These are phyloP conservation scores for Phytophthora multivora DNA, from an alignment of 352 stramenopile species.

Conservation along the genomic window DNA sequence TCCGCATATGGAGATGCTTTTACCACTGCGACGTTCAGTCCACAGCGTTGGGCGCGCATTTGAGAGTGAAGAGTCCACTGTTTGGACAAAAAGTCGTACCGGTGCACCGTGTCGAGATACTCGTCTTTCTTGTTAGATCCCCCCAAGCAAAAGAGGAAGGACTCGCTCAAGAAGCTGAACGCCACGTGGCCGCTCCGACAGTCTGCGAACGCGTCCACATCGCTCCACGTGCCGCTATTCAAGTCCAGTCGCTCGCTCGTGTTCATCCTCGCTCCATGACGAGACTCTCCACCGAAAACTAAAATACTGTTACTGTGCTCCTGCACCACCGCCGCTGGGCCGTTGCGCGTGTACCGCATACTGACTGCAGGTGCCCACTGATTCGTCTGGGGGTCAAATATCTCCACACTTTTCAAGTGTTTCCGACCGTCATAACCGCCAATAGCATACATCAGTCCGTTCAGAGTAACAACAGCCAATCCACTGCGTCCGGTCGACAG, in stretches of 20 bases:
- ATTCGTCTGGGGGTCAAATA: slow-evolving; percentile 55
- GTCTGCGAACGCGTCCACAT: slow-evolving; percentile 62
- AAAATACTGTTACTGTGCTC: slow-evolving; percentile 55
- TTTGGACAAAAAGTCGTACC: slow-evolving; percentile 68
- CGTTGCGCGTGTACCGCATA: slow-evolving; percentile 72
- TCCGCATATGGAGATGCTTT: slow-evolving; percentile 38
- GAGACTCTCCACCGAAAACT: slow-evolving; percentile 72
- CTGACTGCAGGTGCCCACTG: slow-evolving; percentile 46
- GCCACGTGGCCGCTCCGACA: slow-evolving; percentile 70
- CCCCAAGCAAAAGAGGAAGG: slow-evolving; percentile 72
- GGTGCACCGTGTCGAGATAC: slow-evolving; percentile 69
- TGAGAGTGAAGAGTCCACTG: slow-evolving; percentile 64
- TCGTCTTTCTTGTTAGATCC: slow-evolving; percentile 84
- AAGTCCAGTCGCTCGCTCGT: slow-evolving; percentile 63
- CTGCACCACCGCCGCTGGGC: slow-evolving; percentile 56
- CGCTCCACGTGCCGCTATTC: slow-evolving; percentile 44
- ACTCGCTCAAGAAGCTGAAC: slow-evolving; percentile 61
- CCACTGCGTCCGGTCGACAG: slow-evolving; percentile 62
- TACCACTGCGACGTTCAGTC: slow-evolving; percentile 64
- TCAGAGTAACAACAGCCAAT: slow-evolving; percentile 53
- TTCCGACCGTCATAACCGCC: slow-evolving; percentile 70
- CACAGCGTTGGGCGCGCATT: slow-evolving; percentile 67
- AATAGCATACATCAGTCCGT: slow-evolving; percentile 63
- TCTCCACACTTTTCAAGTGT: slow-evolving; percentile 71
- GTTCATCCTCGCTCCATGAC: slow-evolving; percentile 67